phyloP scores from a whole-genome alignment of 371 early-diverging fungal species.

The Circinella umbellata region DNA sequence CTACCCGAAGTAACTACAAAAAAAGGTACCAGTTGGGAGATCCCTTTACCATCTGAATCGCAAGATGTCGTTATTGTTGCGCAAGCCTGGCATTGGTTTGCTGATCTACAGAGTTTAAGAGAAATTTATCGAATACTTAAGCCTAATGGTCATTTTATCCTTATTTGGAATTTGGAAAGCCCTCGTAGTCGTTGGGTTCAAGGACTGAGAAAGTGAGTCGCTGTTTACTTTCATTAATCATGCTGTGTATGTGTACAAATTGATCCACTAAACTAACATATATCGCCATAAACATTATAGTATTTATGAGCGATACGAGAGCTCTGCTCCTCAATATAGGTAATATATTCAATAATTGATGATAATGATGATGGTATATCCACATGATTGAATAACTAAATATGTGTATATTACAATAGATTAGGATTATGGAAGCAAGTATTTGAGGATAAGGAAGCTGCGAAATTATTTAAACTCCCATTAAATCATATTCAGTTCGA shows the following conservation, averaged over 20 bases:
- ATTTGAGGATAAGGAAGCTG: constrained; percentile 36
- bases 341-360: no score
- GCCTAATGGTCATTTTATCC: constrained; percentile 39
- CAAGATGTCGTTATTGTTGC: constrained; percentile 54
- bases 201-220: constrained; percentile 33
- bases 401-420: constrained; percentile 8
- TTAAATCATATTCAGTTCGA: constrained; percentile 27
- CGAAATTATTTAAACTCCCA: constrained; percentile 26
- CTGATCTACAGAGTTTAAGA: constrained; percentile 38
- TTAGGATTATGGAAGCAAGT: constrained; percentile 41
- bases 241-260: background rate
- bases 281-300: constrained; percentile 12
- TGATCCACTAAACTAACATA: background rate
- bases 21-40: constrained; percentile 50
- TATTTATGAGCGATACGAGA: constrained; percentile 39
- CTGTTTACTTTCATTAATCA: background rate
- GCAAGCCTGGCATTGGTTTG: constrained; percentile 69
- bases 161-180: constrained; percentile 62
- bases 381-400: no score
- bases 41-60: constrained; percentile 42
- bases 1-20: constrained; percentile 34
- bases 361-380: no score
- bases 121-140: constrained; percentile 59
- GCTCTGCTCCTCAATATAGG: constrained; percentile 37
- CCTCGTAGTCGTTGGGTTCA: constrained; percentile 44